Percentiles rank a stretch among this genome's conserved stretches.
Conservation (phyloP, 345 rosid genomes). For the Gynandropsis gynandra region DNA sequence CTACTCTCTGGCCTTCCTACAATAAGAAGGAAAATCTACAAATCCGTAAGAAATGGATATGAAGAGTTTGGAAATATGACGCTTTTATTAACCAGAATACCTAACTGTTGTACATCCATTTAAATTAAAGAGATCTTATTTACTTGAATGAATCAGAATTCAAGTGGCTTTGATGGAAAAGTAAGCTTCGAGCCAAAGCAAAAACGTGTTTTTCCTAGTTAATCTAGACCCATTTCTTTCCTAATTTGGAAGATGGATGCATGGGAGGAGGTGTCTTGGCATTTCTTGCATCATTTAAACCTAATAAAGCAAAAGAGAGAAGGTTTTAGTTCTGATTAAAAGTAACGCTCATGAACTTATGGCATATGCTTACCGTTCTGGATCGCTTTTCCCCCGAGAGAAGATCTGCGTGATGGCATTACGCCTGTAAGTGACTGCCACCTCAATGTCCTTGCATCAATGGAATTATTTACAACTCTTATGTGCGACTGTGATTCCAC, state of each 20-base stretch:
- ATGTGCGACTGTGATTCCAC: constrained; percentile 41
- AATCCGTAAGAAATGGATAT: constrained; percentile 16
- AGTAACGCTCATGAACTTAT: constrained; percentile 1
- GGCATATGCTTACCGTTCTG: constrained; percentile 37
- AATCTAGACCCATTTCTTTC: constrained; percentile 41
- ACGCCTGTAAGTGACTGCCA: constrained; percentile 76
- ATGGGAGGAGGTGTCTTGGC: constrained; percentile 77
- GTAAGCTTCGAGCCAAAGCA: constrained; percentile 51
- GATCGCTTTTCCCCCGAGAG: constrained; percentile 63
- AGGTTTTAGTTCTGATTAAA: constrained; percentile 3
- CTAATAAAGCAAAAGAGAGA: constrained; percentile 17
- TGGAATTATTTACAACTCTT: constrained; percentile 19
- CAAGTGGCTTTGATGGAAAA: constrained; percentile 13
- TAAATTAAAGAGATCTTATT: constrained; percentile 21
- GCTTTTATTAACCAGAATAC: constrained; percentile 4
- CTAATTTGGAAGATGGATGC: constrained; percentile 35
- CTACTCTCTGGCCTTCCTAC: too few species aligned
- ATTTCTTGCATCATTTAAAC: constrained; percentile 43
- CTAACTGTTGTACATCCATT: constrained; percentile 2
- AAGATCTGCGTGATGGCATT: constrained; percentile 56
- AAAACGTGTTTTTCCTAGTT: constrained; percentile 11
- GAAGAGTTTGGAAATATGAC: too few species aligned
- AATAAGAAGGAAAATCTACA: neutral
- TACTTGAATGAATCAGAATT: constrained; percentile 13
- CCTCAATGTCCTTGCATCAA: constrained; percentile 41